Evolutionary conservation across 2,329 filamentous ascomycete genomes (phyloP), one percentile per base, ranked within the genome.

Genomic region (Epichloe amarillans): DNA sequence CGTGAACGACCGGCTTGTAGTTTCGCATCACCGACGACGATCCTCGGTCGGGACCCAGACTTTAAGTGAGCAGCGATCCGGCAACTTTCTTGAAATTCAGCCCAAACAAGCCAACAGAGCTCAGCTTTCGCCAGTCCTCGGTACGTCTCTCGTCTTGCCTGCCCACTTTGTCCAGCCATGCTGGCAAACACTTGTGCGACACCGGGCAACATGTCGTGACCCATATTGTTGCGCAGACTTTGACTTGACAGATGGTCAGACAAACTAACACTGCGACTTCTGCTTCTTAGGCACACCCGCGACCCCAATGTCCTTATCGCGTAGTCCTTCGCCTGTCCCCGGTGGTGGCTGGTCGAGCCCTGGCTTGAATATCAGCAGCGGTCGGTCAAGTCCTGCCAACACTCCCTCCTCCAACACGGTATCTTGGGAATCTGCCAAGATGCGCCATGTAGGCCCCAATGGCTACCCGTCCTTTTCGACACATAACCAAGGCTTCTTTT

Each of bases 261-360:
- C 52, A 46, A 48, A 41, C 47, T 51, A 44, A 50, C 26, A 38
- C 46, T 45, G 26, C 7, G 23, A 40, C n/a, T 23, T 36, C 30
- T 53, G 35, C 35, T 39, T 66, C 26, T 19, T 66, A 77, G 74
- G 77, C 62, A 82, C 75, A 48, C 75, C 80, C 42, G 73, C 70
- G 59, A 62, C 68, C 57, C 69, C 72, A 61, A 95, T 95, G 90
- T 86, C 86, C 58, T 72, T 91, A 55, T 93, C 89, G 58, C 82
- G 88, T 69, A 94, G 88, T 63, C 88, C 90, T 47, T 95, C 88
- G 51, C 91, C 90, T 55, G 78, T 82, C 55, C 84, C 82, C 54
- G 85, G 86, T 61, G 88, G 88, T 63, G 89, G 89, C 60, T 96
- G 91, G 90, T 82, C 87, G 51, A 93, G 84, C 69, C 88, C 86